These are phyloP conservation scores for Candida yuanshanica DNA, from an alignment of 805 yeast genomes.

Conservation along the genomic window DNA sequence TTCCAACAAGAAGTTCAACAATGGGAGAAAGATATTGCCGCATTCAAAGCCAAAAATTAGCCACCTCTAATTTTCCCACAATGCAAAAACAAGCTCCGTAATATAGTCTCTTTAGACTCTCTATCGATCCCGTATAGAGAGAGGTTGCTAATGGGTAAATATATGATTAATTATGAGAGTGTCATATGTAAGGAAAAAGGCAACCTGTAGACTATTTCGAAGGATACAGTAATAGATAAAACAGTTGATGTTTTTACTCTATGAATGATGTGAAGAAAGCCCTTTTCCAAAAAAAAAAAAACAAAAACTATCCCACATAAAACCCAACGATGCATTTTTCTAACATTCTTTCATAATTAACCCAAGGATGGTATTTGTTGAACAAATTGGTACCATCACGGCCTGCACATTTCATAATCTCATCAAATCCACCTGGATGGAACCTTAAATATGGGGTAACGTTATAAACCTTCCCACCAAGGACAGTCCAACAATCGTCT, in stretches of 20 bases:
- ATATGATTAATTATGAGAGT: no score
- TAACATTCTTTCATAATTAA: constrained; percentile 75
- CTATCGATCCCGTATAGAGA: background rate
- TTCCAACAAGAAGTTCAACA: constrained; percentile 25
- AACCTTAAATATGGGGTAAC: constrained; percentile 76
- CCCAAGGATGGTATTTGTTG: constrained; percentile 73
- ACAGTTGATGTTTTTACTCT: no score
- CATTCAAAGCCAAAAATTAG: background rate
- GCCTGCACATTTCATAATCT: constrained; percentile 76
- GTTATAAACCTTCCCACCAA: constrained; percentile 78
- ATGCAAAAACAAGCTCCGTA: no score
- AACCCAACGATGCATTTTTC: constrained; percentile 73
- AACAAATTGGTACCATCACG: constrained; percentile 75
- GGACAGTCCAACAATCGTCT: constrained; percentile 83
- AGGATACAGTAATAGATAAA: no score
- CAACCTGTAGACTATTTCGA: no score
- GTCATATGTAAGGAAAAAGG: no score
- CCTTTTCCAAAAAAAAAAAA: background rate
- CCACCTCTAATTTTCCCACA: no score
- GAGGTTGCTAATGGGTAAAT: no score
- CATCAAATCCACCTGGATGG: constrained; percentile 91
- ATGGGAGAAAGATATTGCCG: constrained; percentile 27
- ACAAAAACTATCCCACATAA: constrained; percentile 12
- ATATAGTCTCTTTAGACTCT: background rate
- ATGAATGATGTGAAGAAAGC: no score